phyloP scores from a whole-genome alignment of 192 early-diverging fungal genomes.

The Coemansia sp. region DNA sequence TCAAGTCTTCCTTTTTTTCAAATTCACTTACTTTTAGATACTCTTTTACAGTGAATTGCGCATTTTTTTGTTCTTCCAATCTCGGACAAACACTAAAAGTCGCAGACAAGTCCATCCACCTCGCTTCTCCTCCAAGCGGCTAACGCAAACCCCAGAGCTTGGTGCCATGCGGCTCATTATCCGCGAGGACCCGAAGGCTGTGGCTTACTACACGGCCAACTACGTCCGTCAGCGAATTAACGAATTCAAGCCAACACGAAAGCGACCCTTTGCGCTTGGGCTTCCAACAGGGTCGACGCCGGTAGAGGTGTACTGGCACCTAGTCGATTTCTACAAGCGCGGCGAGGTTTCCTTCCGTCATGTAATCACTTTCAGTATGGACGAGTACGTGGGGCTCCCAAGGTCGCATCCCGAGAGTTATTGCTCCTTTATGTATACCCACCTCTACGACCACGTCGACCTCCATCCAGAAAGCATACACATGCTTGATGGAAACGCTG shows the following conservation, averaged over 20 bases:
- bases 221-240: conserved; percentile 79
- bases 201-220: conserved; percentile 62
- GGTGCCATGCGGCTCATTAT: conserved; percentile 51
- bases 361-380: conserved; percentile 88
- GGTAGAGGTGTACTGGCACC: conserved; percentile 75
- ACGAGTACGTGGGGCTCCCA: conserved; percentile 81
- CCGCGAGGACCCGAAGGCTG: conserved; percentile 56
- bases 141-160: neutral
- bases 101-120: neutral
- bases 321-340: conserved; percentile 72
- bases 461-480: conserved; percentile 76
- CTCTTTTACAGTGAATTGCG: neutral
- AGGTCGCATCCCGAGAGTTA: conserved; percentile 78
- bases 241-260: conserved; percentile 71
- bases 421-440: conserved; percentile 86
- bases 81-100: neutral
- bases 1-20: no score
- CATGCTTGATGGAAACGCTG: conserved; percentile 83
- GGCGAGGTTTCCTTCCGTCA: conserved; percentile 75
- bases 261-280: conserved; percentile 81
- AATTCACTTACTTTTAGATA: neutral
- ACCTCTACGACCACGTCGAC: conserved; percentile 84
- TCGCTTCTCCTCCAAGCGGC: conserved; percentile 4
- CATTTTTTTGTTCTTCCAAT: neutral
- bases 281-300: conserved; percentile 86